phyloP scores from a whole-genome alignment of 441 rosid species.

The Eruca vesicaria region DNA sequence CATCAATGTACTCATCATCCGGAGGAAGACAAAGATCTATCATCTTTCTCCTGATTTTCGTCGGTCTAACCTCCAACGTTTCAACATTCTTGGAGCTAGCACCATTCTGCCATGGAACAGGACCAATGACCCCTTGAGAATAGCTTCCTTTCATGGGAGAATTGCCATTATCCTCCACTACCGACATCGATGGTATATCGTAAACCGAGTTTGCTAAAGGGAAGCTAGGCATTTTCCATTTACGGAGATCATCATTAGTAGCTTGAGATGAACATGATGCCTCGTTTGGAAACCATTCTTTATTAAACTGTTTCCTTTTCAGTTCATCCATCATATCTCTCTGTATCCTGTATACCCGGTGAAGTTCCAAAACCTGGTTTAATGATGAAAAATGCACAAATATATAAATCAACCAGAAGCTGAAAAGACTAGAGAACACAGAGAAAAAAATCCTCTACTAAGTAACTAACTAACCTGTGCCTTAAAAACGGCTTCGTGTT shows the following conservation, averaged over 20 bases:
- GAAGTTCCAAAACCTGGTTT: conserved; percentile 68
- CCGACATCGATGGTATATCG: conserved; percentile 60
- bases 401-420: conserved; percentile 24
- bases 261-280: conserved; percentile 68
- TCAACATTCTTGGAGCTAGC: conserved; percentile 57
- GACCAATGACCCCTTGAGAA: conserved; percentile 43
- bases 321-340: conserved; percentile 68
- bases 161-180: conserved; percentile 55
- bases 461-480: conserved; percentile 56
- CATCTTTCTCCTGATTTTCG: conserved; percentile 71
- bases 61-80: conserved; percentile 59
- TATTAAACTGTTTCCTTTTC: conserved; percentile 44
- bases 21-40: conserved; percentile 97
- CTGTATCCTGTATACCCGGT: conserved; percentile 65
- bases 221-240: conserved; percentile 56
- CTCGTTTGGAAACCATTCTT: conserved; percentile 40
- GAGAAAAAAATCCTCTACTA: background rate
- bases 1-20: conserved; percentile 86
- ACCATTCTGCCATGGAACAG: conserved; percentile 63
- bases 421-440: background rate
- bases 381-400: conserved; percentile 9
- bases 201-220: conserved; percentile 54
- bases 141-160: conserved; percentile 70
- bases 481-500: conserved; percentile 88
- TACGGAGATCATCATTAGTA: conserved; percentile 63